Evolutionary conservation across 331 rosid genomes (phyloP).

Genomic region (Saraca asoca): DNA sequence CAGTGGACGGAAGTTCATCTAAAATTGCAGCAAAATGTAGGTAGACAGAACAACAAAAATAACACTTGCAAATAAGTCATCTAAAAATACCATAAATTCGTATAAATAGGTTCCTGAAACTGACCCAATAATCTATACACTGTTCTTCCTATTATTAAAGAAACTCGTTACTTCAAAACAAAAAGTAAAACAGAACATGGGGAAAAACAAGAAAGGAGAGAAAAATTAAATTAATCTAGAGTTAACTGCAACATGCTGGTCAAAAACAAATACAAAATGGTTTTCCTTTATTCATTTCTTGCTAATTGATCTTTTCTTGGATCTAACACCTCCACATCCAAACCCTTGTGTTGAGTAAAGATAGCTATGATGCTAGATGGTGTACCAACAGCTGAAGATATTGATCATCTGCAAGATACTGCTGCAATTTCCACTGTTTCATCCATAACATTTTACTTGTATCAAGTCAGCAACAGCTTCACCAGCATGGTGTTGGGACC

Average conservation of each 20-base stretch:
- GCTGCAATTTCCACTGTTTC: slow-evolving; percentile 32
- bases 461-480: slow-evolving; percentile 30
- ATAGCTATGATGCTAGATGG: slow-evolving; percentile 37
- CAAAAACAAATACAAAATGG: slow-evolving; percentile 29
- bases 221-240: slow-evolving; percentile 34
- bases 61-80: slow-evolving; percentile 20
- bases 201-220: neutral
- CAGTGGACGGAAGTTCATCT: neutral
- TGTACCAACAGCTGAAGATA: slow-evolving; percentile 38
- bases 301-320: slow-evolving; percentile 25
- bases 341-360: slow-evolving; percentile 41
- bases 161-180: slow-evolving; percentile 23
- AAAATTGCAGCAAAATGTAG: neutral
- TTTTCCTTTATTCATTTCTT: slow-evolving; percentile 31
- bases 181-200: slow-evolving; percentile 1
- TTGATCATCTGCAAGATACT: slow-evolving; percentile 23
- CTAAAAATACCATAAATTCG: slow-evolving; percentile 21
- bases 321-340: slow-evolving; percentile 35
- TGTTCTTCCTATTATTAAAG: slow-evolving; percentile 34
- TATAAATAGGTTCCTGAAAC: slow-evolving; percentile 44
- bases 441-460: slow-evolving; percentile 23
- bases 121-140: slow-evolving; percentile 51
- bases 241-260: slow-evolving; percentile 39
- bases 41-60: neutral
- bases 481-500: slow-evolving; percentile 32